These are phyloP conservation scores for cucumber (Cucumis sativus) DNA, from an alignment of 306 rosid species.

Conservation along the genomic window Cucumber_9930_V3 NC_026657.2:29106501-29107000, in stretches of 20 bases:
- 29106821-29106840: background rate
- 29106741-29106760: slow-evolving; percentile 88
- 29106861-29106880: slow-evolving; percentile 75
- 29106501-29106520: slow-evolving; percentile 1
- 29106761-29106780: slow-evolving; percentile 54
- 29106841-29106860: slow-evolving; percentile 51
- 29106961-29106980: slow-evolving; percentile 52
- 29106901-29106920: slow-evolving; percentile 82
- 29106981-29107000: slow-evolving; percentile 78
- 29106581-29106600: slow-evolving; percentile 45
- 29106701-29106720: background rate
- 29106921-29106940: slow-evolving; percentile 91
- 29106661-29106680: slow-evolving; percentile 5
- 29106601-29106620: slow-evolving; percentile 78
- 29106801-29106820: background rate
- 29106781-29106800: background rate
- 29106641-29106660: slow-evolving; percentile 83
- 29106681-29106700: background rate
- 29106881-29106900: slow-evolving; percentile 96
- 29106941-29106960: slow-evolving; percentile 60
- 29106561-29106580: slow-evolving; percentile 56
- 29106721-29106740: slow-evolving; percentile 51
- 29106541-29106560: slow-evolving; percentile 68
- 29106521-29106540: slow-evolving; percentile 82
- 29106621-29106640: slow-evolving; percentile 97